Evolutionary conservation across 352 stramenopile genomes (phyloP), one percentile per base, ranked within the genome.

Genomic region (Globisporangium spiculum): DNA sequence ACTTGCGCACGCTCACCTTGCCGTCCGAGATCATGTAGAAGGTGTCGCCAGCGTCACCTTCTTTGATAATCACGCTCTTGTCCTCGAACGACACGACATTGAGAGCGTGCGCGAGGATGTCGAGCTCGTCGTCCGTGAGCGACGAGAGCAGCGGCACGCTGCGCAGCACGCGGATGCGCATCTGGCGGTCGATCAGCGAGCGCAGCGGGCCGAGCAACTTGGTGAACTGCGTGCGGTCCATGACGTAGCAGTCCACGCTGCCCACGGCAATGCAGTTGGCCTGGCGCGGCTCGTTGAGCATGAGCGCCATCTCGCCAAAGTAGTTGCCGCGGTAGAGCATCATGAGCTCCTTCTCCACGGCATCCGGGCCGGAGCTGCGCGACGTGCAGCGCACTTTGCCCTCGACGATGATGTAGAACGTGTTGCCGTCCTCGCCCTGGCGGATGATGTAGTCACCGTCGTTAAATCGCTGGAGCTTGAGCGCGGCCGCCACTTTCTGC

Each of bases 361-460:
- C 80, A 1, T 89, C 79, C 6, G 73, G n/a, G n/a, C 71, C 73
- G 9, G 77, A 63, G 8, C 75, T 67, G 9, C 80, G 72, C 20
- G 85, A 87, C 30, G 85, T 92, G 79, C 87, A 94, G 22, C 77
- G 76, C 27, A 99, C 91, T 26, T 84, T 92, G 66, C 97, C 97
- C 66, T 98, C 90, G 30, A 98, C 91, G 30, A 99, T 96, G 74
- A 99, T 98, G 84, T 98, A 99, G 75, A 99, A 99, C 9, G 97
- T 95, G 75, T 99, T 93, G 69, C 97, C 97, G 64, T 95, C 84
- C 3, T 98, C 92, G 36, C 97, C 97, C 75, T 98, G 96, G 3
- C 79, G 82, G 64, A 99, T 97, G 68, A 99, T 98, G 67, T 89
- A 88, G 54, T 98, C 90, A 7, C 93, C 95, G 60, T 94, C 77